Evolutionary conservation across 1,284 basidiomycete genomes (phyloP).

Genomic region (Trichosporon ovoides): DNA sequence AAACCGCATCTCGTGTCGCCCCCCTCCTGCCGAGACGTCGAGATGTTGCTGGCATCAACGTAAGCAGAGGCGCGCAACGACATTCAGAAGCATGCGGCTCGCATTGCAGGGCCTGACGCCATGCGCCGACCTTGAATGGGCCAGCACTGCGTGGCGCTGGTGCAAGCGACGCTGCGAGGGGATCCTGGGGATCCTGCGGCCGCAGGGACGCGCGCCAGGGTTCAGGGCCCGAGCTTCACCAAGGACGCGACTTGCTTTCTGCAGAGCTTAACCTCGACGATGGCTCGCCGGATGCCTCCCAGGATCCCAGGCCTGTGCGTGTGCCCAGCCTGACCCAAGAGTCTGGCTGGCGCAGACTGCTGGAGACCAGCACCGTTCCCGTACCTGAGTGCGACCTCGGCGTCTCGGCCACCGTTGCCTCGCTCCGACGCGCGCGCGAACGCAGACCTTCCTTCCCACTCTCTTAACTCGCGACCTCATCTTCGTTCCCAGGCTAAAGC

Average conservation of each 20-base stretch:
- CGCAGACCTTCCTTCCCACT: too few relatives aligned
- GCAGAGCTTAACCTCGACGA: neutral
- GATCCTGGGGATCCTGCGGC: neutral
- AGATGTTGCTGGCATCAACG: neutral
- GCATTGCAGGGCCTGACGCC: neutral
- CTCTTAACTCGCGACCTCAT: too few relatives aligned
- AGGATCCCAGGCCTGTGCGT: too few relatives aligned
- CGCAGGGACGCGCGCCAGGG: neutral
- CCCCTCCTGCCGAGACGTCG: too few relatives aligned
- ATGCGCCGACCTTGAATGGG: neutral
- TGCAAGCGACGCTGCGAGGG: neutral
- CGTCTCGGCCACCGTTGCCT: too few relatives aligned
- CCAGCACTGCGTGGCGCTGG: neutral
- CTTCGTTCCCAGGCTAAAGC: too few relatives aligned
- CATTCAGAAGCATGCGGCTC: neutral
- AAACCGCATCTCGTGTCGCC: too few relatives aligned
- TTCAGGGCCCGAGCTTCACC: neutral
- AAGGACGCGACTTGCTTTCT: slow-evolving; percentile 3
- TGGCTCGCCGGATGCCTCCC: too few relatives aligned
- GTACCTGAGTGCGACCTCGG: too few relatives aligned
- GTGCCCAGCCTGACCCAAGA: neutral
- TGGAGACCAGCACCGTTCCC: too few relatives aligned
- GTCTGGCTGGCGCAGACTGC: too few relatives aligned
- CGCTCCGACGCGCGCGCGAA: too few relatives aligned
- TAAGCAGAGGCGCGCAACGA: neutral